Percentiles rank a stretch among this genome's conserved stretches.
Evolutionary conservation across 176 grass and related monocot genomes (phyloP).

Genomic region (Oryza longistaminata): DNA sequence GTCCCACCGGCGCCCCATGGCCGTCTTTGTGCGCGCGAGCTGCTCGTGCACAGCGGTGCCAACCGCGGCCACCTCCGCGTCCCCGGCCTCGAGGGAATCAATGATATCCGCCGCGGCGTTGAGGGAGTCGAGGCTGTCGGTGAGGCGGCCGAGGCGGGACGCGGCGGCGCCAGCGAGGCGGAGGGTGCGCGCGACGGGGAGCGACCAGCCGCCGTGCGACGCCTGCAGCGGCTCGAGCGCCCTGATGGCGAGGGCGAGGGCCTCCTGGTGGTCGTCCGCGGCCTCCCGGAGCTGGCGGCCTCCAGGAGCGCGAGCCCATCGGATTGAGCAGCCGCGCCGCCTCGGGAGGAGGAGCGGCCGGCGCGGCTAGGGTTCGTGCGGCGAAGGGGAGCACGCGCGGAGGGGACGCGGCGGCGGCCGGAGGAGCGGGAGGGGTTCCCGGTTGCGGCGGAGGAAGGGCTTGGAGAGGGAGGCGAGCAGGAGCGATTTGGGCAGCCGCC

Average conservation of each 20-base stretch:
- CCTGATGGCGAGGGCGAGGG: conserved; percentile 53
- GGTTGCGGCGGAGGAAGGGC: conserved; percentile 33
- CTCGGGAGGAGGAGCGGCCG: conserved; percentile 2
- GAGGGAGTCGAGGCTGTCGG: conserved; percentile 71
- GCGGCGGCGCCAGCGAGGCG: conserved; percentile 57
- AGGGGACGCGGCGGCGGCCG: neutral
- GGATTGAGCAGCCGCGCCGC: conserved; percentile 33
- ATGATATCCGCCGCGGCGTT: conserved; percentile 58
- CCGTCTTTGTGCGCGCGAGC: conserved; percentile 57
- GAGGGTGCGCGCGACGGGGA: conserved; percentile 62
- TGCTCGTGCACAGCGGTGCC: conserved; percentile 52
- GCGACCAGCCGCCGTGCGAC: conserved; percentile 68
- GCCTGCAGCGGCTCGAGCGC: conserved; percentile 58
- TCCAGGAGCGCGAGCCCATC: conserved; percentile 39
- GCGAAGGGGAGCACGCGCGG: conserved; percentile 42
- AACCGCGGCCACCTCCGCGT: conserved; percentile 39
- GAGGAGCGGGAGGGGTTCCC: neutral
- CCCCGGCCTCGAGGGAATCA: conserved; percentile 7
- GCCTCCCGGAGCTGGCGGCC: conserved; percentile 47
- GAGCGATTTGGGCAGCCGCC: conserved; percentile 43
- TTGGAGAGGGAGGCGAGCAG: conserved; percentile 41
- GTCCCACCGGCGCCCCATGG: conserved; percentile 60
- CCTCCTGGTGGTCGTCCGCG: conserved; percentile 43
- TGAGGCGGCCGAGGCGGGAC: conserved; percentile 41
- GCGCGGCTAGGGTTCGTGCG: conserved; percentile 33